Base-by-base conservation (phyloP, 768 basidiomycete species). In the Brasilioporus rufonigricans region DNA sequence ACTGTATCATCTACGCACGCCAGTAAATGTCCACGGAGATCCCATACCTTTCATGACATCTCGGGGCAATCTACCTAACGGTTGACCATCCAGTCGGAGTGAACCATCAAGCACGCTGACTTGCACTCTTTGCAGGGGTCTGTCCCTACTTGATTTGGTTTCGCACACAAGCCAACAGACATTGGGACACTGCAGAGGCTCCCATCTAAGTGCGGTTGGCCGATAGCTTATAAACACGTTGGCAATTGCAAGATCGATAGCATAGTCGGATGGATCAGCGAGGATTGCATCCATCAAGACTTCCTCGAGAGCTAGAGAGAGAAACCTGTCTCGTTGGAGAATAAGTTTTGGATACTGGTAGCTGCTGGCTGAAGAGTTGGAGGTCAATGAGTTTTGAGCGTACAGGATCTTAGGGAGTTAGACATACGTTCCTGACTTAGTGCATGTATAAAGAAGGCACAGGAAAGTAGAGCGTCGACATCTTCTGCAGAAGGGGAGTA, bases 31-130 rank as follows among this genome's bases (percentile, higher is more conserved):
- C 57, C 27, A 29, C 27, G 4, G 27, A 29, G n/a, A 31, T 33
- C 3, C 14, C 3, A 14, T 6, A 13, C 3, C 57, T 2, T 46
- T 33, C 7, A 43, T 23, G 13, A 63, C 55, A 4, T 3, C 26
- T 14, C 27, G 27, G 5, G 60, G 61, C 7, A 66, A 47, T 9
- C 46, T 52, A 2, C 48, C 57, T 2, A 63, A 14, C 2, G 52
- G 44, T 35, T 53, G 59, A 12, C 64, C 64, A 18, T 59, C 58
- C 19, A 61, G 50, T 33, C 55, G 57, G 26, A 67, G 53, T 4
- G 36, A 21, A 12, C 66, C 66, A 31, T 56, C 39, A 1, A 60
- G 43, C 18, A 67, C 11, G 36, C 65, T 59, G 10, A 45, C 27
- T 5, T 45, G 31, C 10, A 45, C 5, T 13, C 9, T 32, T 45